A percentile compares a stretch with the other conserved stretches of the same genome.
Conservation (phyloP, 129 eudicot genomes). For the Helichrysum umbraculigerum region DNA sequence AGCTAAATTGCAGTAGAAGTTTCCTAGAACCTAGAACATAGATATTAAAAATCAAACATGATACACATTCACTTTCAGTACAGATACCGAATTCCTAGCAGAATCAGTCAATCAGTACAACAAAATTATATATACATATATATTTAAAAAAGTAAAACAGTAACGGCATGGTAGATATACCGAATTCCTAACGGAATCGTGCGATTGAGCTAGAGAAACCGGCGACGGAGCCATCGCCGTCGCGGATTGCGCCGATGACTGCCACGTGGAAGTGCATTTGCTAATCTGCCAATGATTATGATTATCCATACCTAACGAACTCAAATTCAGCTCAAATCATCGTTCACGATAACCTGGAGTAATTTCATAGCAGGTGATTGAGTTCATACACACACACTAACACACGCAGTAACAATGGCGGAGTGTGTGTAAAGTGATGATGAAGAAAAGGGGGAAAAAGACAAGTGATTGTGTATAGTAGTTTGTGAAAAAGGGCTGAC, state of each 20-base stretch:
- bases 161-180: slow-evolving; percentile 12
- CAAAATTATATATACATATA: not conserved
- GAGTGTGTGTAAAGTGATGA: slow-evolving; percentile 1
- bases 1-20: not conserved
- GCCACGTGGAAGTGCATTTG: slow-evolving; percentile 37
- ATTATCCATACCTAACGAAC: slow-evolving; percentile 32
- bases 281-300: slow-evolving; percentile 29
- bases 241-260: slow-evolving; percentile 30
- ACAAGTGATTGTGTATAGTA: too few species aligned
- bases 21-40: not conserved
- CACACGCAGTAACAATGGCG: slow-evolving; percentile 12
- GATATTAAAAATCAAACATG: not conserved
- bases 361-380: slow-evolving; percentile 18
- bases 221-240: slow-evolving; percentile 23
- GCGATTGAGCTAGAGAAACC: slow-evolving; percentile 31
- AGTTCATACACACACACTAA: slow-evolving; percentile 14
- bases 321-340: slow-evolving; percentile 9
- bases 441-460: slow-evolving; percentile 16
- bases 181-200: slow-evolving; percentile 30
- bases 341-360: not conserved
- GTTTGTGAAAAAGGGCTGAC: slow-evolving; percentile 28
- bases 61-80: slow-evolving; percentile 12
- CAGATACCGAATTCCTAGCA: not conserved
- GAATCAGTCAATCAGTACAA: not conserved
- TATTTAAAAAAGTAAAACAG: not conserved